Base-by-base conservation (phyloP, 257 asterid genomes). In the Capsicum chinense region DNA sequence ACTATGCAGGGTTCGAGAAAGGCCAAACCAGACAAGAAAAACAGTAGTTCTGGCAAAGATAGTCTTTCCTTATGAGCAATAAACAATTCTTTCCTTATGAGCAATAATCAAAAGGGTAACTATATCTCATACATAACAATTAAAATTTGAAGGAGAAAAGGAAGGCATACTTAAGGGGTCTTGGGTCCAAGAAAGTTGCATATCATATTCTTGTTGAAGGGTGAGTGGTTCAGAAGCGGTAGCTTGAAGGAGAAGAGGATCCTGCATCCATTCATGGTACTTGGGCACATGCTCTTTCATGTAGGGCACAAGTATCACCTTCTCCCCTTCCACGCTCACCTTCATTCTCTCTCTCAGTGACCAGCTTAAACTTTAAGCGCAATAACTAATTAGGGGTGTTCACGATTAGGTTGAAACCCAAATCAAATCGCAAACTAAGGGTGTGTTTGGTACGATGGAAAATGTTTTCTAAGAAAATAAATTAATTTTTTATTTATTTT, bases 251-350 rank as follows among this genome's bases (percentile, higher is more conserved):
- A 93, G 95, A 71, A 93, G 86, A 42, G 92, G 93, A 86, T 95
- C 94, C 84, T 93, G 99, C 99, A 95, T 95, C 99, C 99, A 95
- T 10, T 68, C 85, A 88, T 95, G 99, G 91, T 95, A 95, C 90
- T 85, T 90, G 5, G 88, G 93, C 42, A 95, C 99, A 83, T 95
- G 99, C 56, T 94, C 97, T 87, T 89, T 92, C 98, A 93, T 92
- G 90, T 95, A 95, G 7, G 98, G 98, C 14, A 92, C 99, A 63
- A 95, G 85, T 60, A 90, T 87, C 88, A 93, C 97, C 89, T 88
- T 95, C 81, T 93, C 91, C 12, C 98, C 99, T 70, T 85, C 97
- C 80, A 95, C 33, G 79, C 97, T 93, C 87, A 82, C 91, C 89
- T 87, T 89, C 97, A 92, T 88, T 80, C 81, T 59, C 69, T 59